Percentiles rank a stretch among this genome's conserved stretches.
Evolutionary conservation across 108 stramenopile genomes (phyloP).

Genomic region (Nannochloropsis gaditana): DNA sequence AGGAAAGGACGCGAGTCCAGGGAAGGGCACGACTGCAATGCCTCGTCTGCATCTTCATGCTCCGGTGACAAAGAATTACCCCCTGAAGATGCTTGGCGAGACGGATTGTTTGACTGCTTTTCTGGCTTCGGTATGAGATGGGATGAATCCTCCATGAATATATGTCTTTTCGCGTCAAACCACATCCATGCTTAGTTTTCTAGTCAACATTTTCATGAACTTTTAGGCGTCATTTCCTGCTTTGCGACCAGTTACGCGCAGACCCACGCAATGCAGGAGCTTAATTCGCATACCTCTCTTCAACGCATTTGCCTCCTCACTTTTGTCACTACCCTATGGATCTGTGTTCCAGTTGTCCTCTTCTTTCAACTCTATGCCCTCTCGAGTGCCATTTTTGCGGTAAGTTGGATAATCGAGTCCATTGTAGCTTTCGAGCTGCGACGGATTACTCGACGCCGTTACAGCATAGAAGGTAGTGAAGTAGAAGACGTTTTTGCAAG

Average conservation of each 20-base stretch:
- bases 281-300: background rate
- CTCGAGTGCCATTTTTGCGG: background rate
- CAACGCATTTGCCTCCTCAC: background rate
- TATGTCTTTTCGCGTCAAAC: no score
- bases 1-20: background rate
- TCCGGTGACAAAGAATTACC: background rate
- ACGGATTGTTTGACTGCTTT: background rate
- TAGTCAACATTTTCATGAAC: background rate
- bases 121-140: background rate
- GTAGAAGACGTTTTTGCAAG: background rate
- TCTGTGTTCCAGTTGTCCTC: background rate
- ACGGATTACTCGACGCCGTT: background rate
- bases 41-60: background rate
- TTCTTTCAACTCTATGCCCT: background rate
- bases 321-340: background rate
- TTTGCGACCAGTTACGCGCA: background rate
- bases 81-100: constrained; percentile 4
- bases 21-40: background rate
- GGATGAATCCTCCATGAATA: no score
- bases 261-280: background rate
- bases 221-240: background rate
- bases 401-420: background rate
- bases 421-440: background rate
- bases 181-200: background rate
- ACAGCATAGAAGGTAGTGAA: constrained; percentile 3